These are phyloP conservation scores for Bryopsis sp. DNA, from an alignment of 139 green algal genomes.

Conservation along the genomic window DNA sequence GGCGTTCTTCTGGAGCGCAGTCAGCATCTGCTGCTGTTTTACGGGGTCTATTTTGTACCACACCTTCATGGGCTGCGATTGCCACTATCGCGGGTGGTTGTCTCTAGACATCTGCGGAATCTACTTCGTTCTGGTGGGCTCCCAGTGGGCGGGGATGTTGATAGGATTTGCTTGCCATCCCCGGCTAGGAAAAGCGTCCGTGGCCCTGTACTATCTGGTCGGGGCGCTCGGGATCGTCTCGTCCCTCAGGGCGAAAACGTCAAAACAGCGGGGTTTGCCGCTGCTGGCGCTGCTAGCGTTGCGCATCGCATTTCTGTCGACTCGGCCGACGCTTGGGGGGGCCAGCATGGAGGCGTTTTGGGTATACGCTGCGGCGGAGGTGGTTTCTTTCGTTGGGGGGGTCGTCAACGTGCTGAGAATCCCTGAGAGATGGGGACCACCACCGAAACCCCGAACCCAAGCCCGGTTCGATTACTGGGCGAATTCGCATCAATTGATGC, in stretches of 20 bases:
- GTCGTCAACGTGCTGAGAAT: constrained; percentile 30
- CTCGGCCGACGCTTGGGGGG: neutral
- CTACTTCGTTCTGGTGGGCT: constrained; percentile 31
- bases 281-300: constrained; percentile 1
- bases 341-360: neutral
- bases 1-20: constrained; percentile 18
- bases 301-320: neutral
- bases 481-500: constrained; percentile 46
- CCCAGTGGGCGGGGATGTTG: constrained; percentile 19
- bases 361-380: constrained; percentile 22
- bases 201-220: neutral
- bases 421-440: constrained; percentile 35
- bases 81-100: constrained; percentile 30
- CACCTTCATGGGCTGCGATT: constrained; percentile 35
- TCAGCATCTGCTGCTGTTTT: constrained; percentile 31
- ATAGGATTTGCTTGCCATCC: constrained; percentile 33
- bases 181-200: constrained; percentile 21
- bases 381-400: constrained; percentile 25
- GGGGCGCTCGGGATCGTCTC: neutral
- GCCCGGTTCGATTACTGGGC: constrained; percentile 34
- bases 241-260: neutral
- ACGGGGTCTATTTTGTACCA: constrained; percentile 33
- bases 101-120: constrained; percentile 39
- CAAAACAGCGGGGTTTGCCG: constrained; percentile 5
- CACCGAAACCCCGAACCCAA: neutral